Evolutionary conservation across 2,329 filamentous ascomycete species (phyloP), one percentile per base, ranked within the genome.

Genomic region (Penicillium sp.): DNA sequence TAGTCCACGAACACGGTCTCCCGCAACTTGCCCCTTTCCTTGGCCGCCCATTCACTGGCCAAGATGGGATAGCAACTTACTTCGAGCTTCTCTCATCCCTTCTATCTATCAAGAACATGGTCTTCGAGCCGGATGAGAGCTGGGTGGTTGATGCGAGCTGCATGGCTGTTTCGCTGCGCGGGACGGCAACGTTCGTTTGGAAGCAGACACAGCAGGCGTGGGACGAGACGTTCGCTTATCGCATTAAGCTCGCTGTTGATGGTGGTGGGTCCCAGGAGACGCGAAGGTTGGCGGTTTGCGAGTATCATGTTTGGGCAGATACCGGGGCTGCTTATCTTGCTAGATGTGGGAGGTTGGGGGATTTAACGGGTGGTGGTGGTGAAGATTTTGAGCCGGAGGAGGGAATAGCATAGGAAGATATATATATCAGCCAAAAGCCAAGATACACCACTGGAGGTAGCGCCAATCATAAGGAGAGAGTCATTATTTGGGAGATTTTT

Each of bases 291-390:
- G 74, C 72, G 56, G 69, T 78, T n/a, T 65, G 63, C 32, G 72
- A 70, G 50, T 78, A 77, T 68, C 63, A 70, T 40, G 69, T 78
- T 29, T 78, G 76, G 76, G 74, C 73, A 16, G 76, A 78, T 71
- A 74, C 73, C 3, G 76, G 75, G 20, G 76, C 76, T 34, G 75
- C 73, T 26, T 77, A 77, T 67, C 64, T 78, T 55, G 76, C 76
- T 24, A 60, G 65, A 37, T 61, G 62, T 29, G 70, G 68, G 5
- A 47, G 39, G 11, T 64, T 66, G 56, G 47, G 53, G 57, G 38
- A 57, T 52, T 38, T 55, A 40, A 18, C 34, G 4, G 29, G 16
- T 39, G 16, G 37, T 46, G 46, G 39, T 46, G 46, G 39, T 16
- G 32, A 37, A 5, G 50, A 18, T 20, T 56, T 59, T 16, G 48